Evolutionary conservation across 2,329 filamentous ascomycete species (phyloP).

Genomic region (Fusarium equiseti): DNA sequence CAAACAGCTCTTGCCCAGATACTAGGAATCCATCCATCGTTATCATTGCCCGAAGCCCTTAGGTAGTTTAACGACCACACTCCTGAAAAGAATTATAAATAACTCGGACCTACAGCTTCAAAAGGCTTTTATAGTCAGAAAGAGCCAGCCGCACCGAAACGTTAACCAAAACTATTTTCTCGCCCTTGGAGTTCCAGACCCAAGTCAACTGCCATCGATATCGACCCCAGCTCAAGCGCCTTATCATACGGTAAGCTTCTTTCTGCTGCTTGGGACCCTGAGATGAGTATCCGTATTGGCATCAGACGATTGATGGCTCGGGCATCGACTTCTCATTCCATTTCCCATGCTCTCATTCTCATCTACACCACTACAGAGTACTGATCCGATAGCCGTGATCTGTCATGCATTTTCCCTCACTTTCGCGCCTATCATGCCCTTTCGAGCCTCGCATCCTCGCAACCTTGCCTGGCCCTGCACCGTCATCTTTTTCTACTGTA

Average conservation of each 20-base stretch:
- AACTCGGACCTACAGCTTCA: background rate
- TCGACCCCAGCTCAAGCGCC: slow-evolving; percentile 2
- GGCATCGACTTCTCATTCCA: slow-evolving; percentile 28
- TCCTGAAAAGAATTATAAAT: slow-evolving; percentile 6
- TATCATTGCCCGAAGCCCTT: background rate
- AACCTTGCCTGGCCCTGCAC: slow-evolving; percentile 38
- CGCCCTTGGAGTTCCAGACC: slow-evolving; percentile 40
- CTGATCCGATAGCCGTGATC: slow-evolving; percentile 40
- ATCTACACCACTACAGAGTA: slow-evolving; percentile 1
- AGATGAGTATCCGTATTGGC: background rate
- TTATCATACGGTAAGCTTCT: slow-evolving; percentile 36
- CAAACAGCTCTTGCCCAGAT: background rate
- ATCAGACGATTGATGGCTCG: slow-evolving; percentile 13
- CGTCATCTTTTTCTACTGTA: slow-evolving; percentile 41
- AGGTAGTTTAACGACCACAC: background rate
- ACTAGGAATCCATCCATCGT: background rate
- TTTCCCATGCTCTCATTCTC: slow-evolving; percentile 9
- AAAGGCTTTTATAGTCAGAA: background rate
- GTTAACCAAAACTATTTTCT: slow-evolving; percentile 6
- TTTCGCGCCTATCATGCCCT: slow-evolving; percentile 29
- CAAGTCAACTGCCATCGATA: background rate
- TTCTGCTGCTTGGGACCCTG: background rate
- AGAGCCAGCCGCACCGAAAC: slow-evolving; percentile 33
- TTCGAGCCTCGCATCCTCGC: slow-evolving; percentile 11
- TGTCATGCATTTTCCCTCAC: slow-evolving; percentile 31